phyloP scores from a whole-genome alignment of 345 rosid genomes.

The Firmiana major region DNA sequence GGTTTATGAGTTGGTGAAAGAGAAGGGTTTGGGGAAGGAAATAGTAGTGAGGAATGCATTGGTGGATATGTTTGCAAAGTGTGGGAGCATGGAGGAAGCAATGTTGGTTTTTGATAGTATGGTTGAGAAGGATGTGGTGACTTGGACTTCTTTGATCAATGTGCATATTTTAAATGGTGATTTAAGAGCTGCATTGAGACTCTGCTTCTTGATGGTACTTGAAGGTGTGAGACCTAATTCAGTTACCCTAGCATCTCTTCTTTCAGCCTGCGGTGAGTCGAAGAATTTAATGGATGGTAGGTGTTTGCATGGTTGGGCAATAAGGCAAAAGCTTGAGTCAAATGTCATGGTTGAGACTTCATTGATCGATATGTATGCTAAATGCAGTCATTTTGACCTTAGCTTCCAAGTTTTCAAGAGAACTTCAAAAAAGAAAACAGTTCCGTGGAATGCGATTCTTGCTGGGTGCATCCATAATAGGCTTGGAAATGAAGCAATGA shows the following conservation, averaged over 20 bases:
- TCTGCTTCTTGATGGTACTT: constrained; percentile 49
- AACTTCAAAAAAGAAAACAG: constrained; percentile 49
- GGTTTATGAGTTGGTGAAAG: constrained; percentile 46
- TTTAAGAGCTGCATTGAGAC: constrained; percentile 36
- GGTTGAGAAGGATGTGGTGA: constrained; percentile 51
- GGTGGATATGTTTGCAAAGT: constrained; percentile 64
- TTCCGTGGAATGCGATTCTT: constrained; percentile 71
- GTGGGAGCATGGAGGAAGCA: constrained; percentile 58
- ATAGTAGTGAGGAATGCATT: constrained; percentile 47
- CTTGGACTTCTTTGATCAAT: constrained; percentile 68
- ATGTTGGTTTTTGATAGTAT: constrained; percentile 51
- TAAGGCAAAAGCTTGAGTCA: constrained; percentile 44
- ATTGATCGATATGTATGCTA: constrained; percentile 85
- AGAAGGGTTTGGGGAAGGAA: constrained; percentile 39
- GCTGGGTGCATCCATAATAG: constrained; percentile 52
- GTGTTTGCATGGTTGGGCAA: constrained; percentile 75
- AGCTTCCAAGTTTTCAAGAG: constrained; percentile 51
- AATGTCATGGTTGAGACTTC: constrained; percentile 62
- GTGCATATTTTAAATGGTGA: constrained; percentile 48
- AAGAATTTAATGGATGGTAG: constrained; percentile 44
- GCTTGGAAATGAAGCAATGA: constrained; percentile 39
- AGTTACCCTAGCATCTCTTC: constrained; percentile 63
- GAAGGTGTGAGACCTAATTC: constrained; percentile 51
- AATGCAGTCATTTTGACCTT: constrained; percentile 47
- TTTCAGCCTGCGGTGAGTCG: constrained; percentile 57